phyloP scores from a whole-genome alignment of 306 rosid genomes.

The Ormosia emarginata region DNA sequence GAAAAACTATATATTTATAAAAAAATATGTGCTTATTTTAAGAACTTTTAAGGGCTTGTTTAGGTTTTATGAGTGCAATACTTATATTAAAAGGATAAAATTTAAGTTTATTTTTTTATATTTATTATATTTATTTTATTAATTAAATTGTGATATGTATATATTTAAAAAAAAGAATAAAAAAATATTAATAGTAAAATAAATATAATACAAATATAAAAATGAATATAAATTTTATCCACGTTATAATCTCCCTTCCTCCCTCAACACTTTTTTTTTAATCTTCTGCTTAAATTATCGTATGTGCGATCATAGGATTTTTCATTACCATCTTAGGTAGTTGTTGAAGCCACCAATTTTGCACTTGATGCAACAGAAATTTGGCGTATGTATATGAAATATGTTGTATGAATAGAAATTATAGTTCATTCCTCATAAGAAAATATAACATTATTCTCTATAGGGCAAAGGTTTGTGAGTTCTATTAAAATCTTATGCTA shows the following conservation, averaged over 20 bases:
- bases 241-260: too few species aligned
- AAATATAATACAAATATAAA: too few species aligned
- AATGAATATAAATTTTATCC: too few species aligned
- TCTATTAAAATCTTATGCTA: too few species aligned
- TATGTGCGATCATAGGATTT: conserved; percentile 11
- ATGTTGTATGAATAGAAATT: not conserved
- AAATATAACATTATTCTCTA: too few species aligned
- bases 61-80: not conserved
- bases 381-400: not conserved
- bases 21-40: conserved; percentile 10
- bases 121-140: too few species aligned
- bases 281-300: not conserved
- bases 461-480: too few species aligned
- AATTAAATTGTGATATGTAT: too few species aligned
- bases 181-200: too few species aligned
- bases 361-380: conserved; percentile 32
- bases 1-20: not conserved
- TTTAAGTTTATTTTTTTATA: too few species aligned
- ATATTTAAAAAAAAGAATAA: too few species aligned
- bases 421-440: not conserved
- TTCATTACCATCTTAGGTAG: conserved; percentile 25
- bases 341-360: conserved; percentile 28
- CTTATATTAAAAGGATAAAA: too few species aligned
- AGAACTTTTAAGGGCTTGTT: not conserved
- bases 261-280: not conserved